Evolutionary conservation across 2,329 filamentous ascomycete species (phyloP), one percentile per base, ranked within the genome.

Genomic region (Eutypella sp.): DNA sequence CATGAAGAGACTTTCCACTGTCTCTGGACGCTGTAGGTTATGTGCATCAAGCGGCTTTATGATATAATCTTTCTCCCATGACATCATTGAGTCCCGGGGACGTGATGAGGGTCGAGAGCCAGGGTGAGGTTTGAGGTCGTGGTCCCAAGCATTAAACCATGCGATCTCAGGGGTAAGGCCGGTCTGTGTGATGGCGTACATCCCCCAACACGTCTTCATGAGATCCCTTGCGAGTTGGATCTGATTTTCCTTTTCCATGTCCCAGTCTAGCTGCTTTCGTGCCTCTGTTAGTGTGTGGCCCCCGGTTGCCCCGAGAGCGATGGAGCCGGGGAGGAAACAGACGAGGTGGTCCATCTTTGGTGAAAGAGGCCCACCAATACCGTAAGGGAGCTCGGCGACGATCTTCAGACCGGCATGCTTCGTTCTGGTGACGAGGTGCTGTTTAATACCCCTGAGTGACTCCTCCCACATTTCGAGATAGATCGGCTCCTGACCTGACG

Each of bases 301-400:
- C 29, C 81, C 84, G 0, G 92, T 97, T 0, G 82, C 87, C 0
- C 81, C 89, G 1, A 97, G 75, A 0, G 91, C 91, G 57, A 97
- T 95, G 3, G 90, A 95, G 7, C 92, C 92, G 0, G 91, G 89
- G 77, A 96, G 83, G 74, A 96, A 97, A 70, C 92, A 96, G 25
- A 95, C 91, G 2, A 96, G 76, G 60, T 97, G 92, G 62, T 96
- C 92, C 89, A 97, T 96, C 67, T 97, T 97, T 18, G 90, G 84
- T 11, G 79, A 82, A 19, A 96, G 64, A 0, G 71, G 58, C 7
- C 74, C 73, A n/a, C 75, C 64, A 4, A 97, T 70, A 3, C 92
- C 92, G 38, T 74, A 72, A 0, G 88, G 89, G 10, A 89, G 81
- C 67, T 97, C 92, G 31, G 82, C 92, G 15, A 97, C 78, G 41